Conservation (phyloP, 441 rosid species). For the Populus hybrid region DNA sequence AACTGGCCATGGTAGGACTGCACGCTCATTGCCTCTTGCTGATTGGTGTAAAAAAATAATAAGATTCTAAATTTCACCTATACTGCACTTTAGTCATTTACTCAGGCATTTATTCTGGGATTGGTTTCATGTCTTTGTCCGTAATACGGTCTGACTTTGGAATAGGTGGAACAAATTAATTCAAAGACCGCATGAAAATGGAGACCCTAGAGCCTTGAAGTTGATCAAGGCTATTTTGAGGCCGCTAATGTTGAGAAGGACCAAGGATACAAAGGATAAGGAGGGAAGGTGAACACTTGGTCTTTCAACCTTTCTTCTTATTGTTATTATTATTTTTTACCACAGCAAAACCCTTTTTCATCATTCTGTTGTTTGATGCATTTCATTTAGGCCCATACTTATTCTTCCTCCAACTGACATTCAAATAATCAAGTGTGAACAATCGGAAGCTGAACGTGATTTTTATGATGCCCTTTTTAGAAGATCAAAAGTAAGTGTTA, state of each 20-base stretch:
- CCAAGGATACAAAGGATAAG: not conserved
- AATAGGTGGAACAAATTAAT: not conserved
- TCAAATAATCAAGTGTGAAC: constrained; percentile 57
- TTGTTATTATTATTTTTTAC: not conserved
- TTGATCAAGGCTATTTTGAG: not conserved
- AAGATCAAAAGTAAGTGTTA: not conserved
- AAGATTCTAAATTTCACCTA: no score
- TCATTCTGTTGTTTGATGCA: not conserved
- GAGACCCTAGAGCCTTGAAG: not conserved
- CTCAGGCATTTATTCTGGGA: not conserved
- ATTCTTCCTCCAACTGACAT: constrained; percentile 32
- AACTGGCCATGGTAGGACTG: not conserved
- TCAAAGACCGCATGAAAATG: not conserved
- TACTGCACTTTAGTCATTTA: not conserved
- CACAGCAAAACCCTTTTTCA: not conserved
- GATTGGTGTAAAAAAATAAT: not conserved
- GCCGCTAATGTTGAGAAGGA: constrained; percentile 1
- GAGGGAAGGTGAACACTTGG: not conserved
- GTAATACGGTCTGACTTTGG: constrained; percentile 1
- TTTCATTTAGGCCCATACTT: not conserved
- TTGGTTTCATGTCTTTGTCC: not conserved
- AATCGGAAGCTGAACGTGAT: constrained; percentile 25
- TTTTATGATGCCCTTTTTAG: not conserved
- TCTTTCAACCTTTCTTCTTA: not conserved
- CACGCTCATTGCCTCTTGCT: not conserved